A percentile compares a stretch with the other conserved stretches of the same genome.
phyloP scores from a whole-genome alignment of 176 grass and related monocot species.

The sorghum (Sorghum bicolor) region Sorghum_bicolor_NCBIv3 NC_012873.2:51441001-51441500 shows the following conservation, averaged over 20 bases:
- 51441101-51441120: conserved; percentile 88
- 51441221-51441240: background rate
- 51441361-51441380: background rate
- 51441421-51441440: background rate
- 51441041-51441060: conserved; percentile 29
- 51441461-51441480: background rate
- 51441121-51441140: conserved; percentile 33
- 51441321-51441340: background rate
- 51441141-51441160: conserved; percentile 4
- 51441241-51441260: background rate
- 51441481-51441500: background rate
- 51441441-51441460: background rate
- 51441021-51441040: conserved; percentile 42
- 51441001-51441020: background rate
- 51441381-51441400: background rate
- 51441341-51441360: background rate
- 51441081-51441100: conserved; percentile 40
- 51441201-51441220: background rate
- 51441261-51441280: background rate
- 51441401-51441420: background rate
- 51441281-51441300: background rate
- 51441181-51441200: background rate
- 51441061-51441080: conserved; percentile 27
- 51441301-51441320: background rate
- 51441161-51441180: background rate